Evolutionary conservation across 2,329 filamentous ascomycete genomes (phyloP).

Genomic region (Capronia americana): DNA sequence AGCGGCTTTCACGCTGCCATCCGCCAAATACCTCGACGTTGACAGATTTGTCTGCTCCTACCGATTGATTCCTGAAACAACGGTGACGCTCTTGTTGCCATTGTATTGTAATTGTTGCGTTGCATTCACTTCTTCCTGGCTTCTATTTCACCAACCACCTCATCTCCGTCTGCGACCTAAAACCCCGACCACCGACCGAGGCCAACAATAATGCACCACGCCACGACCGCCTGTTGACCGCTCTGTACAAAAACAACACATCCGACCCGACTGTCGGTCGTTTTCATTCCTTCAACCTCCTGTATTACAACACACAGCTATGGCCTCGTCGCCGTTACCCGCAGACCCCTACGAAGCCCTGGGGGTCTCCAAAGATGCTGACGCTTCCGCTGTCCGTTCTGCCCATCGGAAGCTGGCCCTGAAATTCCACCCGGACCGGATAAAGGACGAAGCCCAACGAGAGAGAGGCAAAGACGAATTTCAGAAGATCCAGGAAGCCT

Average conservation of each 20-base stretch:
- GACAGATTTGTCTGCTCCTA: constrained; percentile 12
- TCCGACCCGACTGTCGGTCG: constrained; percentile 16
- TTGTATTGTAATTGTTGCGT: constrained; percentile 17
- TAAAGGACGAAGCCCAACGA: constrained; percentile 78
- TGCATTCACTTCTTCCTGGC: constrained; percentile 14
- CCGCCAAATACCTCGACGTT: constrained; percentile 22
- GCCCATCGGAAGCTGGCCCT: constrained; percentile 86
- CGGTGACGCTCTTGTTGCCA: constrained; percentile 13
- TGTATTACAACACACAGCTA: constrained; percentile 19
- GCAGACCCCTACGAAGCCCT: constrained; percentile 80
- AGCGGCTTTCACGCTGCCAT: constrained; percentile 26
- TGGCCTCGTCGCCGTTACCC: constrained; percentile 41
- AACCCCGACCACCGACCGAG: constrained; percentile 26
- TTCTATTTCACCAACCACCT: constrained; percentile 27
- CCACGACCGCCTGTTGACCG: constrained; percentile 33
- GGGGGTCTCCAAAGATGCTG: constrained; percentile 74
- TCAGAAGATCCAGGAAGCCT: constrained; percentile 89
- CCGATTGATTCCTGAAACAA: constrained; percentile 18
- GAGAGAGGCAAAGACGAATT: constrained; percentile 84
- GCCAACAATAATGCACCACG: constrained; percentile 31
- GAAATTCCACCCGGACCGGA: constrained; percentile 90
- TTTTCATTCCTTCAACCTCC: constrained; percentile 9
- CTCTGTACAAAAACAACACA: constrained; percentile 34
- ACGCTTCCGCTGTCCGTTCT: constrained; percentile 73
- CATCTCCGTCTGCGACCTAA: constrained; percentile 9